Base-by-base conservation (phyloP, 73 alveolate species). In the Uronychia setigera region DNA sequence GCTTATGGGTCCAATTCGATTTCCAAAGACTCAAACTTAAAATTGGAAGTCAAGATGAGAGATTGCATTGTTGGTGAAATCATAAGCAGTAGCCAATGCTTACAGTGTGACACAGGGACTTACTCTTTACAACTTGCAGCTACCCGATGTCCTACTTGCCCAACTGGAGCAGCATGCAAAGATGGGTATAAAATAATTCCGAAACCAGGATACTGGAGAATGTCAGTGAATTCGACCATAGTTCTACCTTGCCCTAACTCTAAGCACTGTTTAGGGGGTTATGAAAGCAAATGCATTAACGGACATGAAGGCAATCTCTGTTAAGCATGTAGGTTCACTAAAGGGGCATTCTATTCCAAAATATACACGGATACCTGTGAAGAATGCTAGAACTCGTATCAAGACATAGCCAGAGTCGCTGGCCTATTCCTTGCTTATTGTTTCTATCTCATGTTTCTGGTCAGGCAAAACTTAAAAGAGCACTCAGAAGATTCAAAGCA, bases 161-260 rank as follows among this genome's bases (percentile, higher is more conserved):
- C 92, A 5, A 80, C 31, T 13, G 79, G 58, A 26, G 91, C 97
- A 13, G 31, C 25, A 5, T 92, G 97, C 78, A 76, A 28, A 9
- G 92, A 88, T 1, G 88, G 90, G 26, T 58, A 60, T 1, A 46
- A 84, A 34, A 79, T 92, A 0, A 74, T 29, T 26, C 80, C 80
- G 0, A 75, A 79, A 26, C 35, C 58, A 9, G 97, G 95, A 0
- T 84, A 46, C 77, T 92, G 97, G 97, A 80, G 93, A 74, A 29
- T 35, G 32, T 34, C 79, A 28, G 58, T 34, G 28, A 76, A 84
- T 31, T 29, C 91, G 5, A 79, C 83, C 0, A 28, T 0, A 0
- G 46, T 92, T 1, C 33, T 33, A 58, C 77, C 78, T 59, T 92
- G 97, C 79, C 79, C 77, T 19, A 84, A 80, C 59, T 35, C 80